Percentiles rank a stretch among this genome's conserved stretches.
Conservation (phyloP, 2,329 filamentous ascomycete species). For the Diaporthe velutina region DNA sequence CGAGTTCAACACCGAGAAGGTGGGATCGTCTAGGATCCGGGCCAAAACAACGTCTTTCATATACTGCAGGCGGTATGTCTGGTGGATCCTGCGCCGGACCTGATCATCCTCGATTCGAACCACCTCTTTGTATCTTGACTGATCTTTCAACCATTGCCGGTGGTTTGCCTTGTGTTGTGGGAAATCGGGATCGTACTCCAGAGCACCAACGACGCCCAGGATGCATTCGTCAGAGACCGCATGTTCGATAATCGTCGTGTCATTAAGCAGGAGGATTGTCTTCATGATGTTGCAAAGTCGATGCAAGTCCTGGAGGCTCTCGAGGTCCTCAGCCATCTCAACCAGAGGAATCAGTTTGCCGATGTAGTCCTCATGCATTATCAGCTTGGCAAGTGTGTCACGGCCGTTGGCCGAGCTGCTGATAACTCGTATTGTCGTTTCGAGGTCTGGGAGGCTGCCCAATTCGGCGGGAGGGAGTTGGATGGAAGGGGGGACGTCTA, state of each 20-base stretch:
- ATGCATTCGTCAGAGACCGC: constrained; percentile 92
- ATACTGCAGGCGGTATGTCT: constrained; percentile 95
- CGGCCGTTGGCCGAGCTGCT: constrained; percentile 81
- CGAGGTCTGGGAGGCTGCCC: constrained; percentile 86
- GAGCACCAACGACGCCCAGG: constrained; percentile 90
- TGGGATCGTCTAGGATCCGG: constrained; percentile 95
- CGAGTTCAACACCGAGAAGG: constrained; percentile 96
- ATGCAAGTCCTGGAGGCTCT: constrained; percentile 88
- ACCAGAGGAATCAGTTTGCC: constrained; percentile 88
- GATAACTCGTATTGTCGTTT: constrained; percentile 84
- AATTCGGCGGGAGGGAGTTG: constrained; percentile 84
- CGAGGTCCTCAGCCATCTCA: constrained; percentile 89
- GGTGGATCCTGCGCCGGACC: constrained; percentile 92
- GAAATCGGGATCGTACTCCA: constrained; percentile 99
- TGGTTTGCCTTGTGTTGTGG: constrained; percentile 98
- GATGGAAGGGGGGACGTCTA: constrained; percentile 79
- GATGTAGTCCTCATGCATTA: constrained; percentile 89
- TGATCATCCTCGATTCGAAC: constrained; percentile 87
- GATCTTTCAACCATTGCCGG: constrained; percentile 89
- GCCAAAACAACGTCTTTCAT: constrained; percentile 98
- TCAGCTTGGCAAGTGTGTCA: constrained; percentile 88
- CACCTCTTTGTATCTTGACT: constrained; percentile 95
- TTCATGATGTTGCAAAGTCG: constrained; percentile 98
- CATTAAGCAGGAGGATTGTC: constrained; percentile 92
- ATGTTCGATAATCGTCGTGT: constrained; percentile 93